Conservation (phyloP, 2,329 filamentous ascomycete species). For the Colletotrichum liriopes region DNA sequence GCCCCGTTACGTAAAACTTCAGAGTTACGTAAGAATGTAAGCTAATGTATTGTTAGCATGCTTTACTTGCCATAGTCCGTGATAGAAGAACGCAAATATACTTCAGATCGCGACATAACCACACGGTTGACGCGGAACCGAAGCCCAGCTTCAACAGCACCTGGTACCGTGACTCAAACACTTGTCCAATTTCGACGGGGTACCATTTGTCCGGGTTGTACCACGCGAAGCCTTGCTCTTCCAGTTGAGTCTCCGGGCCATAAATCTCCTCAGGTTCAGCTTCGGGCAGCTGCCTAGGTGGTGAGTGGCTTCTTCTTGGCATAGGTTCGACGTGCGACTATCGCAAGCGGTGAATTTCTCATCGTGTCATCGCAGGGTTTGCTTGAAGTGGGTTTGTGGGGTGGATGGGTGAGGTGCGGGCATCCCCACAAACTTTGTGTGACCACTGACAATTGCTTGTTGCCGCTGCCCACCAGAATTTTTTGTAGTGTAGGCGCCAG, state of each 20-base stretch:
- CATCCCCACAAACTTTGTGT: constrained; percentile 9
- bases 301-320: constrained; percentile 26
- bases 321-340: neutral
- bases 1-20: constrained; percentile 31
- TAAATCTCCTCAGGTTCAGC: constrained; percentile 38
- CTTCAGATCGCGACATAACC: constrained; percentile 47
- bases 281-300: constrained; percentile 21
- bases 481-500: too few relatives aligned
- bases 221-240: constrained; percentile 47
- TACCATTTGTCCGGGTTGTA: constrained; percentile 47
- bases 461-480: neutral
- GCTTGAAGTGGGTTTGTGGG: constrained; percentile 14
- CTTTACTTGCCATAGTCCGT: fast-evolving
- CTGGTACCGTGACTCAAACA: constrained; percentile 46
- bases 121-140: constrained; percentile 48
- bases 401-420: neutral
- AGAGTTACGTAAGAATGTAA: constrained; percentile 33
- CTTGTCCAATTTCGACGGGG: constrained; percentile 46
- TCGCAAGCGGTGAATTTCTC: neutral
- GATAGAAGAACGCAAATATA: constrained; percentile 12
- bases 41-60: neutral
- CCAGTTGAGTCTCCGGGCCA: constrained; percentile 31
- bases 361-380: constrained; percentile 6
- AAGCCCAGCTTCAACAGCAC: constrained; percentile 49
- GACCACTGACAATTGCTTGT: constrained; percentile 1